Evolutionary conservation across 1,139 yeast genomes (phyloP).

Genomic region (Nakaseomyces uthaithaninus): DNA sequence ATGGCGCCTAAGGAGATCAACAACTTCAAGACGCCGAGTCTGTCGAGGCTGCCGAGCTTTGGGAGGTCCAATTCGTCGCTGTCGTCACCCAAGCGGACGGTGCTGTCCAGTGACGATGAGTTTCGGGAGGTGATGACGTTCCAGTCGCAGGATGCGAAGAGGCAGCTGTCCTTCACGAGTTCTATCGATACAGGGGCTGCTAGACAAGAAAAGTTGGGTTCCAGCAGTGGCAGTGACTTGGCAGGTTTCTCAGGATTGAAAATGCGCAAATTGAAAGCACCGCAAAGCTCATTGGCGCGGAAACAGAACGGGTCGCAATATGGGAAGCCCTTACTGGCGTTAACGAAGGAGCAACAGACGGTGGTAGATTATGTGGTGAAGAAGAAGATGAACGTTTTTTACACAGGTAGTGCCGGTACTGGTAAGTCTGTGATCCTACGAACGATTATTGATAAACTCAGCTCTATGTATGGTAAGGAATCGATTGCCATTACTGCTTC

Average conservation of each 20-base stretch:
- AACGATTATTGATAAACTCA: slow-evolving; percentile 44
- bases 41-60: slow-evolving; percentile 12
- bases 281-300: background rate
- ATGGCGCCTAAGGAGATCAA: slow-evolving; percentile 20
- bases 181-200: slow-evolving; percentile 6
- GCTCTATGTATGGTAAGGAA: slow-evolving; percentile 37
- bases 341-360: slow-evolving; percentile 44
- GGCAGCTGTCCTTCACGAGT: slow-evolving; percentile 17
- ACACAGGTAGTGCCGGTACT: slow-evolving; percentile 80
- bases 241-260: background rate
- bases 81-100: slow-evolving; percentile 4
- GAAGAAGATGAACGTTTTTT: slow-evolving; percentile 48
- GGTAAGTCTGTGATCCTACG: slow-evolving; percentile 72
- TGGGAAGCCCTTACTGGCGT: slow-evolving; percentile 9
- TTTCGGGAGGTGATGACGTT: slow-evolving; percentile 13
- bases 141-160: slow-evolving; percentile 9
- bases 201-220: background rate
- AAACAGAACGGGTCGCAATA: slow-evolving; percentile 5
- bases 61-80: slow-evolving; percentile 11
- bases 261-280: slow-evolving; percentile 2
- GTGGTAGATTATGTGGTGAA: slow-evolving; percentile 48
- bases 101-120: slow-evolving; percentile 4
- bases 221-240: background rate
- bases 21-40: slow-evolving; percentile 19
- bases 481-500: slow-evolving; percentile 81